Percentiles rank a stretch among this genome's conserved stretches.
These are phyloP conservation scores for Gossypium thurberi DNA, from an alignment of 345 rosid genomes.

Conservation along the genomic window DNA sequence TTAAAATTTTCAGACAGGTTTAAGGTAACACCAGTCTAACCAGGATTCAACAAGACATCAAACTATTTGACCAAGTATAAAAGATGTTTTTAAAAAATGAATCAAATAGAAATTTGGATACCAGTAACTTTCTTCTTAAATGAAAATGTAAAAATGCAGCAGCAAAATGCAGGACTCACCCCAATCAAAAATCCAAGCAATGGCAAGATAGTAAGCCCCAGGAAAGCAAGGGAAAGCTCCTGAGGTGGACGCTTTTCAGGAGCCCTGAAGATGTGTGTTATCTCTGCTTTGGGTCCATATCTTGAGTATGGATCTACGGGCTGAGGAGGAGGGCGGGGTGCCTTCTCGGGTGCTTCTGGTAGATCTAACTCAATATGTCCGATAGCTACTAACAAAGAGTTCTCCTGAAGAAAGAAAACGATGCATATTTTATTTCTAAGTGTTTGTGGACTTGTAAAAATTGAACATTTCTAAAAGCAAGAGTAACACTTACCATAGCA, in stretches of 20 bases:
- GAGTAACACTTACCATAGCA: slow-evolving; percentile 62
- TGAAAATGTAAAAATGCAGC: neutral
- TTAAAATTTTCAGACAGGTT: slow-evolving; percentile 3
- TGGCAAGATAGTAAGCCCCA: slow-evolving; percentile 73
- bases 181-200: slow-evolving; percentile 73
- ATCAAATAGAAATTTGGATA: neutral
- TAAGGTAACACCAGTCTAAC: neutral
- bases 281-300: slow-evolving; percentile 89
- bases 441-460: neutral
- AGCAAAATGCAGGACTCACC: slow-evolving; percentile 45
- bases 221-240: slow-evolving; percentile 73
- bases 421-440: slow-evolving; percentile 5
- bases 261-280: slow-evolving; percentile 69
- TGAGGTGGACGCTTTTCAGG: slow-evolving; percentile 88
- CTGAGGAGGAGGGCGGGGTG: slow-evolving; percentile 55
- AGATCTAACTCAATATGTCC: slow-evolving; percentile 79
- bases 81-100: neutral
- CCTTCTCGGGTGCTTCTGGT: slow-evolving; percentile 93
- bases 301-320: slow-evolving; percentile 56
- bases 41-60: neutral
- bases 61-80: neutral
- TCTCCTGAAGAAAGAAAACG: slow-evolving; percentile 49
- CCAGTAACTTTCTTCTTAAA: neutral
- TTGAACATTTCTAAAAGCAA: neutral
- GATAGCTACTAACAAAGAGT: slow-evolving; percentile 60